Conservation (phyloP, 2,329 filamentous ascomycete species). For the Epichloe uncinata region DNA sequence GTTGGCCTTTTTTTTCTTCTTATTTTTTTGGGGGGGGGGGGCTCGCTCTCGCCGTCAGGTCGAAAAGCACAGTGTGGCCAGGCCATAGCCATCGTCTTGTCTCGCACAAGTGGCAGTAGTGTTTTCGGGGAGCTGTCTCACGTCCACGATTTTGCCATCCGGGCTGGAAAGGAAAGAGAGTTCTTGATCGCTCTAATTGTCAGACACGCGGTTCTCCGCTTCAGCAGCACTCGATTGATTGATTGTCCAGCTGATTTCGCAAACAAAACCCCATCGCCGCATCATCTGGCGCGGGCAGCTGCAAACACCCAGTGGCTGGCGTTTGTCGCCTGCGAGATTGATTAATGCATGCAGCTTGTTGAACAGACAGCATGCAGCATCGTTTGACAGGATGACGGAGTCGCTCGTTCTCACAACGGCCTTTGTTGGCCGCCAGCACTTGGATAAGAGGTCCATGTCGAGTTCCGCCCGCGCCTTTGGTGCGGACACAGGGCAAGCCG, state of each 20-base stretch:
- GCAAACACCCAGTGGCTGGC: background rate
- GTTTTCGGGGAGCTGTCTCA: background rate
- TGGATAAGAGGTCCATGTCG: background rate
- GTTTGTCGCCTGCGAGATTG: background rate
- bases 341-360: background rate
- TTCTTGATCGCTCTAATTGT: background rate
- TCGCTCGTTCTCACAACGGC: conserved; percentile 16
- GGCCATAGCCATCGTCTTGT: too few relatives aligned
- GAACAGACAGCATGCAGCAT: background rate
- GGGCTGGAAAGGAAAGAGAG: background rate
- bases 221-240: background rate
- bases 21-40: background rate
- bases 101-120: background rate
- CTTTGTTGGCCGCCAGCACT: background rate
- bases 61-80: too few relatives aligned
- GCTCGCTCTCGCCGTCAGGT: background rate
- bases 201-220: background rate
- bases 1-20: background rate
- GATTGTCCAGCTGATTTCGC: background rate
- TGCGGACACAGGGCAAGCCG: conserved; percentile 1
- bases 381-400: conserved; percentile 12
- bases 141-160: background rate
- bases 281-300: background rate
- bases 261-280: background rate
- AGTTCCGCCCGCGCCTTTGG: background rate